Evolutionary conservation across 2,329 filamentous ascomycete genomes (phyloP), one percentile per base, ranked within the genome.

Genomic region (Monilinia fructicola): DNA sequence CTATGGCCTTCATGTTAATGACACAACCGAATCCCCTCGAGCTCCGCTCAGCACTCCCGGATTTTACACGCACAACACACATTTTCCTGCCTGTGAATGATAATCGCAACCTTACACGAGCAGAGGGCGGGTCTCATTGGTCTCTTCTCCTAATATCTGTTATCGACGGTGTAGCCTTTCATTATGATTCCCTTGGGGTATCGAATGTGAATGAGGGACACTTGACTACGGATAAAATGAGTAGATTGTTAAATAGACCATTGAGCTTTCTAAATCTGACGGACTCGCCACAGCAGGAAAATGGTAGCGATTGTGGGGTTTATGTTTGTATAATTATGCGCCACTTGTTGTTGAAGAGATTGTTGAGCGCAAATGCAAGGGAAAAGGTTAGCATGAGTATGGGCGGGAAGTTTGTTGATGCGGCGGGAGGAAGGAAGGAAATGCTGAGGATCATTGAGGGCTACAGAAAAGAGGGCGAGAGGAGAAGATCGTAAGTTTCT

Each of bases 1-100:
- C 89, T 74, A 96, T 98, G 91, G 89, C 91, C 65, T 96, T 95
- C 77, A 88, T 98, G 78, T 86, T 98, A 69, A 90, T 95, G 82
- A 90, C 92, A 76, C 90, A 85, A 21, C 81, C 81, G 68, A 82
- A 88, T 67, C 81, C 84, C 48, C 79, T 82, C 60, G 79, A 79
- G 44, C 81, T 88, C 48, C 82, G 84, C 70, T 84, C 87, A 69
- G 92, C 90, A 1, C 85, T 98, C 1, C 93, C 94, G 7, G 83
- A 95, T 76, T 96, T 98, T 79, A 81, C 80, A 48, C 84, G 84
- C 65, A 90, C 91, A 53, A 96, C 93, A 4, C 95, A 99, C 78
- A 90, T 97, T 73, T 99, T 99, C 80, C 86, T 99, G 3, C 95
- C 95, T 26, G 90, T 99, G 77, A 98, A 97, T 79, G 93, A 99